These are phyloP conservation scores for Dionaea muscipula DNA, from an alignment of 179 eudicot genomes.

Conservation along the genomic window DNA sequence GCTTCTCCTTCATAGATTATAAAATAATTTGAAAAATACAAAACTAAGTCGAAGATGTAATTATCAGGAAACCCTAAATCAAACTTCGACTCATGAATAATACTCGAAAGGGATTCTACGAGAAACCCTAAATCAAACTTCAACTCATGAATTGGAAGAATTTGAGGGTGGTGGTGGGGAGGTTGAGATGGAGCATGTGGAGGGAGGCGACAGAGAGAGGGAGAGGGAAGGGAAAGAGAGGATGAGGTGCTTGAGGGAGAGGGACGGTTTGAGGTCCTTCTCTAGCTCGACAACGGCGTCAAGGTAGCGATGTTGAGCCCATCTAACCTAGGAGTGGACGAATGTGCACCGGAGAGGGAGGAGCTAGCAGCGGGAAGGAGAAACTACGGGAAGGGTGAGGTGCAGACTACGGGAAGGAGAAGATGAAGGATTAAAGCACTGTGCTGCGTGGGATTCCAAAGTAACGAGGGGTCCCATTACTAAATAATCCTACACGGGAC, in stretches of 20 bases:
- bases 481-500: too few species aligned
- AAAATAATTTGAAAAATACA: conserved; percentile 40
- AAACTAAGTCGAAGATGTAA: conserved; percentile 22
- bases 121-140: too few species aligned
- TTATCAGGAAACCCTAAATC: conserved; percentile 31
- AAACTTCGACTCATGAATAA: conserved; percentile 21
- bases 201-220: conserved; percentile 4
- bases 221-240: conserved; percentile 20
- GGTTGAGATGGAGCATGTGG: neutral
- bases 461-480: too few species aligned
- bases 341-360: conserved; percentile 10
- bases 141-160: conserved; percentile 22
- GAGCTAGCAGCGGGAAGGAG: neutral
- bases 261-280: conserved; percentile 21
- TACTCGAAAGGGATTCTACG: conserved; percentile 30
- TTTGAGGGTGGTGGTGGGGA: conserved; percentile 11
- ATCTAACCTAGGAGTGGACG: conserved; percentile 24
- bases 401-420: too few species aligned
- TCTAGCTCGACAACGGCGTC: conserved; percentile 21
- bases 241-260: conserved; percentile 21
- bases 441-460: too few species aligned
- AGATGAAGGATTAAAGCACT: too few species aligned
- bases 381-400: neutral
- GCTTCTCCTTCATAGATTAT: conserved; percentile 38
- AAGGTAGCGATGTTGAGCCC: conserved; percentile 20